A percentile compares a stretch with the other conserved stretches of the same genome.
Conservation (phyloP, 495 filamentous ascomycete genomes). For the Beverwykella pulmonaria region DNA sequence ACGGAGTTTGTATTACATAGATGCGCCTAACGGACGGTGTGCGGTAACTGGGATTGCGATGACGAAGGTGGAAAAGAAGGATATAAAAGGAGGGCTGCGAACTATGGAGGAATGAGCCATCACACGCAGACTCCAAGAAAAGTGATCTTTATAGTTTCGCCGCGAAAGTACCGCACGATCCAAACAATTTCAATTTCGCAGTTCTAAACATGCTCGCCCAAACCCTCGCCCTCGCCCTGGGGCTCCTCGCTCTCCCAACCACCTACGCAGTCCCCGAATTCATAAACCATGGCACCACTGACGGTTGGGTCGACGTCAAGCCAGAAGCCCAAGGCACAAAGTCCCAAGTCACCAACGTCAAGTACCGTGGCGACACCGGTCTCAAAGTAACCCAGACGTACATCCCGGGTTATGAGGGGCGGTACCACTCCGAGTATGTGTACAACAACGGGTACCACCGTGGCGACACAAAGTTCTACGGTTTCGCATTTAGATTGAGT, state of each 20-base stretch:
- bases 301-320: conserved; percentile 53
- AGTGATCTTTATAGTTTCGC: too few species aligned
- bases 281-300: conserved; percentile 54
- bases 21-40: not conserved
- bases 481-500: conserved; percentile 58
- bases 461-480: conserved; percentile 58
- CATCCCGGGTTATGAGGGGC: conserved; percentile 51
- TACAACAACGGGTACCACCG: conserved; percentile 53
- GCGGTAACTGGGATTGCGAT: not conserved
- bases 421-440: conserved; percentile 60
- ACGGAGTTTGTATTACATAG: not conserved
- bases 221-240: not conserved
- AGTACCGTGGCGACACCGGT: conserved; percentile 47
- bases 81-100: not conserved
- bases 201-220: conserved; percentile 1
- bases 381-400: conserved; percentile 60
- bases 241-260: not conserved
- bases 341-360: conserved; percentile 52
- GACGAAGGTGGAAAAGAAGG: not conserved
- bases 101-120: not conserved
- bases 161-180: too few species aligned
- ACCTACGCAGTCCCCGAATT: conserved; percentile 50
- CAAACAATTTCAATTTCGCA: not conserved
- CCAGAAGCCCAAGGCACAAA: conserved; percentile 53
- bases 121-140: too few species aligned